phyloP scores from a whole-genome alignment of 805 yeast genomes.

The Pichia cephalocereana region DNA sequence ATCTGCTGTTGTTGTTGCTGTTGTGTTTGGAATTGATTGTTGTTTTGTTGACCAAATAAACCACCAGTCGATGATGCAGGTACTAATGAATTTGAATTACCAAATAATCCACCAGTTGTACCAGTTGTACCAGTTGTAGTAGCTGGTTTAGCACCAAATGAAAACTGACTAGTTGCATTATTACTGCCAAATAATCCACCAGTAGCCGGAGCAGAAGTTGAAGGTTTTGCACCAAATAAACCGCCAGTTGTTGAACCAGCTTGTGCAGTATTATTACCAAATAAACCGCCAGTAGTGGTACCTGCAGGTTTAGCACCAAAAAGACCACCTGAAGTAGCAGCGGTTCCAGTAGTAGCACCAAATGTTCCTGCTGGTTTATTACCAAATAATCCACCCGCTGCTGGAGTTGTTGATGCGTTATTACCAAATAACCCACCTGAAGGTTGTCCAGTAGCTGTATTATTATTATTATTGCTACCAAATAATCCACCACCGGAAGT shows the following conservation, averaged over 20 bases:
- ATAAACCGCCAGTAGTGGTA: slow-evolving; percentile 5
- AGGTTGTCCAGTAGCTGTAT: slow-evolving; percentile 13
- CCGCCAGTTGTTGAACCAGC: slow-evolving; percentile 10
- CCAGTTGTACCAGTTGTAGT: slow-evolving; percentile 15
- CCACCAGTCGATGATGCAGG: background rate
- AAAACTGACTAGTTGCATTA: slow-evolving; percentile 12
- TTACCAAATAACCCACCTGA: slow-evolving; percentile 16
- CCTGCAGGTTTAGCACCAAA: slow-evolving; percentile 13
- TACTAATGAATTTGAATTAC: slow-evolving; percentile 17
- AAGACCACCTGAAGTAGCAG: slow-evolving; percentile 12
- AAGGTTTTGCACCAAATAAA: slow-evolving; percentile 16
- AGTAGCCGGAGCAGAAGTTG: background rate
- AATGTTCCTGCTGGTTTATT: slow-evolving; percentile 11
- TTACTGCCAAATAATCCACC: slow-evolving; percentile 11
- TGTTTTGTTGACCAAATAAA: background rate
- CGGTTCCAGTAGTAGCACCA: slow-evolving; percentile 11
- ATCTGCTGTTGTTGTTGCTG: slow-evolving; percentile 14
- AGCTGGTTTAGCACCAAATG: slow-evolving; percentile 23
- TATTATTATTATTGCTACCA: slow-evolving; percentile 10
- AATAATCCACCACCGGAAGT: slow-evolving; percentile 13
- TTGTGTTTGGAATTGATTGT: background rate
- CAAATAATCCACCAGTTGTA: slow-evolving; percentile 29
- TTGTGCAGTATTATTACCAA: slow-evolving; percentile 10
- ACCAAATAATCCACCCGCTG: slow-evolving; percentile 34
- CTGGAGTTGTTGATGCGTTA: slow-evolving; percentile 3